Base-by-base conservation (phyloP, 148 eudicot genomes). In the Cornus controversa region DNA sequence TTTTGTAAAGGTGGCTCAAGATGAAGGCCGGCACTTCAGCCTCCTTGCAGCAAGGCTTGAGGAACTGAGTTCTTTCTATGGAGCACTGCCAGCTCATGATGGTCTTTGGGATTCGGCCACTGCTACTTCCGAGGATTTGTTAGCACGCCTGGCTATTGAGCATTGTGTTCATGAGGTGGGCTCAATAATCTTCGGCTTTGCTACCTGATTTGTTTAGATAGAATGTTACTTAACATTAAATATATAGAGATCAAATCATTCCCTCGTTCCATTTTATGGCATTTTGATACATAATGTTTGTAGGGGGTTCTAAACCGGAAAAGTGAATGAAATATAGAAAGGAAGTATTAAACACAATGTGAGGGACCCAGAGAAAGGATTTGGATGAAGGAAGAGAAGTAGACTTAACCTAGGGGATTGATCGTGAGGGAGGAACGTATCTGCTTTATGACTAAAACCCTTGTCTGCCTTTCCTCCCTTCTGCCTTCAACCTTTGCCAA, bases 131-230 rank as follows among this genome's bases (percentile, higher is more conserved):
- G 81, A 87, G 70, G 92, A 93, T 79, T 84, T 96, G n/a, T 80
- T 91, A 74, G 92, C 99, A 47, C 93, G 99, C 75, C 82, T 96
- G 73, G 99, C 99, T 22, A 73, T 96, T 79, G 98, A 96, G 79
- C 99, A 96, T 78, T 96, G 98, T 77, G 98, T 96, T 77, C 97
- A 96, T 79, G 99, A 96, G 98, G 99, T 95, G 80, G 20, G 40
- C 42, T 70, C 36, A 40, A 2, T 37, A 23, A 29, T 80, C 68
- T 66, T 14, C 10, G 15, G 7, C 29, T 31, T 6, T 71, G n/a
- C 27, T 72, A 31, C 25, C 67, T 27, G 47, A 25, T 67, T 65
- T 10, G 2, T 70, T 68, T 22, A 45, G 36, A 37, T 25, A 58
- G 8, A 60, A 60, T 31, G 64, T 31, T 1, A 14, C 10, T 34